Evolutionary conservation across 2,329 filamentous ascomycete genomes (phyloP).

Genomic region (Ustilaginoidea virens): DNA sequence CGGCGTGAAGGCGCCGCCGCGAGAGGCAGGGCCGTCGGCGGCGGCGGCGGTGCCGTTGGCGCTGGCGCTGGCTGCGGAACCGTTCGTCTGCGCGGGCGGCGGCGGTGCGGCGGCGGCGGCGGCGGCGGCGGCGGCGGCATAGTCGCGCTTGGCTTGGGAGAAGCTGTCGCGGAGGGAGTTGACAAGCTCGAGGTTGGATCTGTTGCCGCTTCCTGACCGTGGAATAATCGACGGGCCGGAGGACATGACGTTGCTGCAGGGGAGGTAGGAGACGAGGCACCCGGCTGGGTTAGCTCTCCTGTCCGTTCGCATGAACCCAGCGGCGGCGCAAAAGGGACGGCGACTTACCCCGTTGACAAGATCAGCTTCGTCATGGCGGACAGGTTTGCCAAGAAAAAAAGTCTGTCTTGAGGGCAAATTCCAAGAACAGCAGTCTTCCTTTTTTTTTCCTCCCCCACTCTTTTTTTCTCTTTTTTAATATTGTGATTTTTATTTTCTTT

Average conservation of each 20-base stretch:
- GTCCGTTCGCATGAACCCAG: constrained; percentile 4
- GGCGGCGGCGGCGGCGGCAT: constrained; percentile 19
- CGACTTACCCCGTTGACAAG: constrained; percentile 67
- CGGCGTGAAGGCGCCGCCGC: constrained; percentile 11
- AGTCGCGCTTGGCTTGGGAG: constrained; percentile 52
- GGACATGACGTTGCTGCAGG: constrained; percentile 62
- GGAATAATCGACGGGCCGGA: constrained; percentile 72
- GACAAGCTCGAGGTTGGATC: constrained; percentile 86
- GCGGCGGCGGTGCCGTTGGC: constrained; percentile 16
- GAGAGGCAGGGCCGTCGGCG: constrained; percentile 18
- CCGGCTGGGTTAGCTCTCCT: constrained; percentile 2
- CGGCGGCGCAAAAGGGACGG: constrained; percentile 3
- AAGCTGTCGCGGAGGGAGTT: constrained; percentile 81
- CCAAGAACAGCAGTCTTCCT: neutral
- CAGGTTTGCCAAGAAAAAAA: neutral
- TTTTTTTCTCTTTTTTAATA: too few relatives aligned
- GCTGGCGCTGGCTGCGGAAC: constrained; percentile 15
- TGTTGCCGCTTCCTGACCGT: constrained; percentile 51
- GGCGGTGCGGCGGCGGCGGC: too few relatives aligned
- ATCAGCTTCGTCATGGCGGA: constrained; percentile 58
- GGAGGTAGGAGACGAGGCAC: neutral
- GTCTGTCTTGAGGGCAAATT: neutral
- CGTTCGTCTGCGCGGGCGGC: constrained; percentile 13
- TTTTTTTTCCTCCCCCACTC: neutral
- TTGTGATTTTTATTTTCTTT: too few relatives aligned